Percentiles rank a stretch among this genome's conserved stretches.
These are phyloP conservation scores for Oleoguttula mirabilis DNA, from an alignment of 495 filamentous ascomycete species.

Conservation along the genomic window DNA sequence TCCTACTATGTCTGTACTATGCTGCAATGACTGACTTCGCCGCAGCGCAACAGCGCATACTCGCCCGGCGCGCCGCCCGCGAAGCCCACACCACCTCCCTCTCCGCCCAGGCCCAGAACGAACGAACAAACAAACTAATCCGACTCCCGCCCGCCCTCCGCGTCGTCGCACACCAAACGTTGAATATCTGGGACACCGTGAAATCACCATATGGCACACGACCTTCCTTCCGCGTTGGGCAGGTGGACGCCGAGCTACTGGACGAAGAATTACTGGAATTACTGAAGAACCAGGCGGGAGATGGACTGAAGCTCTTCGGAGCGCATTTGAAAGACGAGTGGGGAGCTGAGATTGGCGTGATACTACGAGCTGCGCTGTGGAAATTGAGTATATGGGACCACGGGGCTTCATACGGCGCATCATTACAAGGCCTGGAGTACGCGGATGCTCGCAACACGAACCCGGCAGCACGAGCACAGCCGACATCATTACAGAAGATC, in stretches of 20 bases:
- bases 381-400: constrained; percentile 96
- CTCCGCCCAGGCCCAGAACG: constrained; percentile 43
- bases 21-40: constrained; percentile 52
- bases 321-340: constrained; percentile 66
- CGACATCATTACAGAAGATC: constrained; percentile 66
- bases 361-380: constrained; percentile 69
- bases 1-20: too few species aligned
- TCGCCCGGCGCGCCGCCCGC: constrained; percentile 61
- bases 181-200: constrained; percentile 55
- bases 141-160: constrained; percentile 51
- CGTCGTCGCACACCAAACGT: constrained; percentile 46
- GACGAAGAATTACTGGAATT: constrained; percentile 87
- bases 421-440: constrained; percentile 80
- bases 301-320: constrained; percentile 79
- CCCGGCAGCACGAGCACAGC: constrained; percentile 46
- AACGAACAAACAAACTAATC: constrained; percentile 38
- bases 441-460: constrained; percentile 59
- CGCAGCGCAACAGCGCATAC: constrained; percentile 70
- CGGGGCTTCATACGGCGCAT: constrained; percentile 85
- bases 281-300: constrained; percentile 74
- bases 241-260: constrained; percentile 90
- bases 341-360: constrained; percentile 71
- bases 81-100: constrained; percentile 54
- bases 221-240: constrained; percentile 85
- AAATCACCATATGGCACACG: constrained; percentile 64